Evolutionary conservation across 176 grass and related monocot genomes (phyloP).

Genomic region (Coix lacrymajobi): DNA sequence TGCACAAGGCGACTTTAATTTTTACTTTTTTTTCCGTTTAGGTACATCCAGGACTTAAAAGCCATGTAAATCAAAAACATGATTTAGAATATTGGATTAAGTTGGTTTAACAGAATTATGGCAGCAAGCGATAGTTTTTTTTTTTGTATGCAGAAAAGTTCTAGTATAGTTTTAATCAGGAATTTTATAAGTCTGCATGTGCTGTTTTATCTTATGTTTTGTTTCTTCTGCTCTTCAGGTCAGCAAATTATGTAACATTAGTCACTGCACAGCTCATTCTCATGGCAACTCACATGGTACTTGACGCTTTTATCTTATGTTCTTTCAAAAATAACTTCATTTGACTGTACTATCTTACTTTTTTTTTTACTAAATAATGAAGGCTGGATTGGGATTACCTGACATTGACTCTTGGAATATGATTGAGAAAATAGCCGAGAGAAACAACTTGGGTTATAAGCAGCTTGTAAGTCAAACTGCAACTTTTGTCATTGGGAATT

Average conservation of each 20-base stretch:
- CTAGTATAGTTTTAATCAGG: slow-evolving; percentile 5
- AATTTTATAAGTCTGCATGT: neutral
- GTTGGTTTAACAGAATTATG: slow-evolving; percentile 7
- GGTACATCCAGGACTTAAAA: neutral
- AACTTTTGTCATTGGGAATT: slow-evolving; percentile 17
- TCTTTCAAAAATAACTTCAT: neutral
- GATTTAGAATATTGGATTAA: slow-evolving; percentile 14
- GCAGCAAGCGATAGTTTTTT: neutral
- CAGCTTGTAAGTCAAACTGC: slow-evolving; percentile 79
- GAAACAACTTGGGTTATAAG: slow-evolving; percentile 96
- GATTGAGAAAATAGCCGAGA: slow-evolving; percentile 98
- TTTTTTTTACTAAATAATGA: slow-evolving; percentile 37
- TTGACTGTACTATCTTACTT: slow-evolving; percentile 24
- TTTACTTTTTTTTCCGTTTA: neutral
- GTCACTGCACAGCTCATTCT: slow-evolving; percentile 91
- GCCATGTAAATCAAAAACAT: neutral
- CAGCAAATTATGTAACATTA: slow-evolving; percentile 83
- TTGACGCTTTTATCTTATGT: slow-evolving; percentile 22
- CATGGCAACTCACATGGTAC: slow-evolving; percentile 97
- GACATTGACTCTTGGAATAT: slow-evolving; percentile 96
- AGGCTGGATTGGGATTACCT: slow-evolving; percentile 90
- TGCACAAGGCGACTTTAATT: neutral
- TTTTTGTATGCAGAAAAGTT: slow-evolving; percentile 20
- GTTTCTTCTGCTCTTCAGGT: slow-evolving; percentile 51
- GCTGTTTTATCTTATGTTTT: slow-evolving; percentile 19